Evolutionary conservation across 495 filamentous ascomycete species (phyloP).

Genomic region (Penicillium salamii): DNA sequence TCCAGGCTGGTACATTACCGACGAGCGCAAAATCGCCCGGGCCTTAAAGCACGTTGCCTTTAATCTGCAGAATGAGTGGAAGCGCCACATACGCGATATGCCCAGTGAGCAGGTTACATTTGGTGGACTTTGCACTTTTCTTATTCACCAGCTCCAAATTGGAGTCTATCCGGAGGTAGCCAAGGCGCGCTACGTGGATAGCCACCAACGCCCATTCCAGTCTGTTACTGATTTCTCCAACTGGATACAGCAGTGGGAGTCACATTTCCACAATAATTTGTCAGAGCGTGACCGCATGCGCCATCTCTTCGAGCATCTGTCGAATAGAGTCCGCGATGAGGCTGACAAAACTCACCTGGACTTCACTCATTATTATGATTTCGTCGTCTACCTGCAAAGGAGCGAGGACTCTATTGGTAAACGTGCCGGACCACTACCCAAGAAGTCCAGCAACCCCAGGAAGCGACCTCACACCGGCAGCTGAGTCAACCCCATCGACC

Average conservation of each 20-base stretch:
- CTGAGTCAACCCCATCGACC: no score
- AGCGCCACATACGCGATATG: conserved; percentile 1
- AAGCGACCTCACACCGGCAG: no score
- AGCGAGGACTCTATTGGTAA: conserved; percentile 14
- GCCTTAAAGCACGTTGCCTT: conserved; percentile 8
- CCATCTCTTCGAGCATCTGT: conserved; percentile 14
- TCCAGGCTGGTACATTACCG: background rate
- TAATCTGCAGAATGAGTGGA: conserved; percentile 3
- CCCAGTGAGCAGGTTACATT: background rate
- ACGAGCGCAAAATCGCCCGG: conserved; percentile 1
- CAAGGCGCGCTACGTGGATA: conserved; percentile 1
- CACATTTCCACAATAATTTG: conserved; percentile 2
- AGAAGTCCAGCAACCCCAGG: no score
- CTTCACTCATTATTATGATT: conserved; percentile 9
- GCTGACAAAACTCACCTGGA: conserved; percentile 2
- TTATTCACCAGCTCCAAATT: conserved; percentile 6
- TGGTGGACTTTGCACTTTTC: background rate
- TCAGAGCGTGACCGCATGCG: conserved; percentile 8
- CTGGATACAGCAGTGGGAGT: conserved; percentile 10
- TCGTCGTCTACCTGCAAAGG: conserved; percentile 11
- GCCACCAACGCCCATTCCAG: conserved; percentile 5
- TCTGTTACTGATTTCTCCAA: conserved; percentile 14
- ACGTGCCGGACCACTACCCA: no score
- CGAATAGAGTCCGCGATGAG: background rate
- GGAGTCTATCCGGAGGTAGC: no score